Percentiles rank a stretch among this genome's conserved stretches.
Evolutionary conservation across 2,329 filamentous ascomycete species (phyloP).

Genomic region (Pseudogymnoascus sp.): DNA sequence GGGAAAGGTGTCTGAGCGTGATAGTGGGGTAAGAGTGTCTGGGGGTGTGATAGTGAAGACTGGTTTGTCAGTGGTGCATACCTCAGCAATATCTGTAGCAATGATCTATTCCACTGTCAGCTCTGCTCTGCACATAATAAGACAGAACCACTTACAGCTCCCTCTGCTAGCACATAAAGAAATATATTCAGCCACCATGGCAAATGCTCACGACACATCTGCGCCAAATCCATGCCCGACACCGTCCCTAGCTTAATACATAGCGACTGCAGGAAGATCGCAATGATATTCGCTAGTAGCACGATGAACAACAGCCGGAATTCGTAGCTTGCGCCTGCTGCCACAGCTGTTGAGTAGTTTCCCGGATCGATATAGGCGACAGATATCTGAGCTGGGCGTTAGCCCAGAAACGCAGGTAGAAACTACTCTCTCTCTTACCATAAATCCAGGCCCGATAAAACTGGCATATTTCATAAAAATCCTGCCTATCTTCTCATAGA

Average conservation of each 20-base stretch:
- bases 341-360: constrained; percentile 52
- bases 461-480: constrained; percentile 37
- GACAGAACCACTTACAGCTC: constrained; percentile 25
- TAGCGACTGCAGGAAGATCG: constrained; percentile 50
- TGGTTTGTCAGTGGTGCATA: constrained; percentile 10
- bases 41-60: neutral
- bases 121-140: neutral
- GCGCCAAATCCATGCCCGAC: constrained; percentile 43
- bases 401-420: neutral
- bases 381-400: constrained; percentile 20
- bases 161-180: constrained; percentile 46
- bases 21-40: neutral
- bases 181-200: constrained; percentile 44
- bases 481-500: constrained; percentile 13
- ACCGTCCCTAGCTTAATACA: constrained; percentile 45
- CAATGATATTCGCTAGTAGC: constrained; percentile 50
- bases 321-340: constrained; percentile 46
- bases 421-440: constrained; percentile 29
- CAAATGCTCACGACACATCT: constrained; percentile 43
- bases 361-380: constrained; percentile 38
- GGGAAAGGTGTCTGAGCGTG: neutral
- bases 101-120: constrained; percentile 32
- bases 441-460: constrained; percentile 49
- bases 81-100: constrained; percentile 47
- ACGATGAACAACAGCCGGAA: constrained; percentile 50